Percentiles rank a stretch among this genome's conserved stretches.
These are phyloP conservation scores for Coleophoma crateriformis DNA, from an alignment of 2,329 filamentous ascomycete species.

Conservation along the genomic window DNA sequence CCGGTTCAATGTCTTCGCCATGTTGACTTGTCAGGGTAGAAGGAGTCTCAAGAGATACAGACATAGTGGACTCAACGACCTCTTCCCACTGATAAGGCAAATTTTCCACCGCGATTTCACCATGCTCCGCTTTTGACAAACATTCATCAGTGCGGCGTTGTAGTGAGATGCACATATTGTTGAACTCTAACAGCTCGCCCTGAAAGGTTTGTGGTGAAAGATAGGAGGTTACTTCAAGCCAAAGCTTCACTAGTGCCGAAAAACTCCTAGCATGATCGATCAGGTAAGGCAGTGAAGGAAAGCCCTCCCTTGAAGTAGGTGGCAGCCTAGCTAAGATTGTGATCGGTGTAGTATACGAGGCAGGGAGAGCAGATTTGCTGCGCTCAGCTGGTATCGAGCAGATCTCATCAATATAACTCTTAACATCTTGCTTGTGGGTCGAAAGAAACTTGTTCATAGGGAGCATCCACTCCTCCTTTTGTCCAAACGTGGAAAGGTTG, in stretches of 20 bases:
- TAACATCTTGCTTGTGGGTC: conserved; percentile 72
- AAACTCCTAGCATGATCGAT: conserved; percentile 85
- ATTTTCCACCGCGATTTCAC: conserved; percentile 15
- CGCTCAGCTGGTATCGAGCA: conserved; percentile 76
- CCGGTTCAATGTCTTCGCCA: conserved; percentile 2
- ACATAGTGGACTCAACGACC: conserved; percentile 18
- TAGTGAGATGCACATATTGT: conserved; percentile 22
- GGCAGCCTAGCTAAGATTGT: conserved; percentile 82
- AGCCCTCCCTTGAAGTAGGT: conserved; percentile 79
- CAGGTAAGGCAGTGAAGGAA: conserved; percentile 86
- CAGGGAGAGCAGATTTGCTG: conserved; percentile 59
- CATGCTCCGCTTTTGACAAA: conserved; percentile 21
- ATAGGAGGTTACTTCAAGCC: conserved; percentile 51
- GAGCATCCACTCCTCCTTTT: conserved; percentile 98
- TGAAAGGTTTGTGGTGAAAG: conserved; percentile 12
- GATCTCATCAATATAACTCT: conserved; percentile 79
- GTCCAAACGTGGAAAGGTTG: conserved; percentile 86
- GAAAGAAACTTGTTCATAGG: conserved; percentile 89
- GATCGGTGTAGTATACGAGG: conserved; percentile 87
- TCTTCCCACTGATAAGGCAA: conserved; percentile 21
- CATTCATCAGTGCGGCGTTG: conserved; percentile 26
- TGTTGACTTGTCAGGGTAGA: background rate
- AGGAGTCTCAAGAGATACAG: background rate
- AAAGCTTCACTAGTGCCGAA: conserved; percentile 75
- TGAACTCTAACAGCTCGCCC: conserved; percentile 24